Percentiles rank a stretch among this genome's conserved stretches.
Conservation (phyloP, 1,284 basidiomycete species). For the Tylopilus orsonianus region DNA sequence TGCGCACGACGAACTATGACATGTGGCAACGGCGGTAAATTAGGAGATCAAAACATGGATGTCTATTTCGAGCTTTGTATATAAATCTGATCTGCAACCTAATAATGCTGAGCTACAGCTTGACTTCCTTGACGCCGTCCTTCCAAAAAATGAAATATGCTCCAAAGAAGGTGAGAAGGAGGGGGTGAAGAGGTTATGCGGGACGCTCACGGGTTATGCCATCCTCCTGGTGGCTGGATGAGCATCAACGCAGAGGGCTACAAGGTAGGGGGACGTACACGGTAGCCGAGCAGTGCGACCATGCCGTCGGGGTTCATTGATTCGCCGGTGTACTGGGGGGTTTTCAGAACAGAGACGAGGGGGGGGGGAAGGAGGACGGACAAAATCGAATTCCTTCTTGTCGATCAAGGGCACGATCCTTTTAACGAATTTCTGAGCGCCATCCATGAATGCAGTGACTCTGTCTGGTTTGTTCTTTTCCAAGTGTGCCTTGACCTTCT, state of each 20-base stretch:
- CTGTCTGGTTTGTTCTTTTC: conserved; percentile 61
- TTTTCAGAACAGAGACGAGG: background rate
- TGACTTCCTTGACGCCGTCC: conserved; percentile 80
- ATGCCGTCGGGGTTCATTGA: conserved; percentile 86
- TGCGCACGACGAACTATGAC: conserved; percentile 31
- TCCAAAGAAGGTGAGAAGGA: conserved; percentile 30
- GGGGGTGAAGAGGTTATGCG: background rate
- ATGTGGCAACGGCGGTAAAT: conserved; percentile 11
- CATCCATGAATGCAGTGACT: conserved; percentile 83
- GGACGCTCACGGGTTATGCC: conserved; percentile 68
- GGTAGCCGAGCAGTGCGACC: conserved; percentile 87
- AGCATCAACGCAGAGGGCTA: conserved; percentile 2
- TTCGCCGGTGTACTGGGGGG: conserved; percentile 80
- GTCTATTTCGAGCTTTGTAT: conserved; percentile 24
- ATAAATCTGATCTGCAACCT: conserved; percentile 17
- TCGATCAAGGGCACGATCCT: conserved; percentile 88
- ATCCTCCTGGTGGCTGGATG: conserved; percentile 49
- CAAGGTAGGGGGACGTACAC: conserved; percentile 43
- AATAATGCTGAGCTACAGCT: conserved; percentile 46
- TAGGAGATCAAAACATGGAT: conserved; percentile 22
- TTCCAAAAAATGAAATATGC: conserved; percentile 96
- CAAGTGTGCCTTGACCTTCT: conserved; percentile 70
- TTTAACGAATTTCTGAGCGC: conserved; percentile 77
- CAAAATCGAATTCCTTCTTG: conserved; percentile 91
- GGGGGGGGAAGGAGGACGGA: conserved; percentile 35